A percentile compares a stretch with the other conserved stretches of the same genome.
phyloP scores from a whole-genome alignment of 805 yeast species.

The Candida jianshihensis region DNA sequence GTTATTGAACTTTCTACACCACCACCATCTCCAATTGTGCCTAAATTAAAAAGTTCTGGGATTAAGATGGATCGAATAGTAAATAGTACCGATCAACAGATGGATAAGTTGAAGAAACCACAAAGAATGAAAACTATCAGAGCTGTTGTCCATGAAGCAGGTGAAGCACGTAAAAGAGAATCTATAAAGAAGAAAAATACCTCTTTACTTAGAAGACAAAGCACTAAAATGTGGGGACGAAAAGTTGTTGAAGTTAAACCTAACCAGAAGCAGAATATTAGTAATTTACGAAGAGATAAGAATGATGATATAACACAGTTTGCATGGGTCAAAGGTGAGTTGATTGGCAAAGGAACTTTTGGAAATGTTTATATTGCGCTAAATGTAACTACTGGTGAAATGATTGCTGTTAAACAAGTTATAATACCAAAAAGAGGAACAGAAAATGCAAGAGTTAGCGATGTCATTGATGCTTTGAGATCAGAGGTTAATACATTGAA shows the following conservation, averaged over 20 bases:
- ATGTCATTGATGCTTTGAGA: slow-evolving; percentile 72
- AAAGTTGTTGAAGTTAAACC: slow-evolving; percentile 86
- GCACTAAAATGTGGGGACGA: slow-evolving; percentile 98
- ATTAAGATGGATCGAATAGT: slow-evolving; percentile 15
- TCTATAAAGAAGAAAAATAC: slow-evolving; percentile 15
- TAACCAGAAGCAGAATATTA: slow-evolving; percentile 52
- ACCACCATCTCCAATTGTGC: slow-evolving; percentile 46
- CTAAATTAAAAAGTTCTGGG: too few relatives aligned
- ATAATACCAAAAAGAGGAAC: slow-evolving; percentile 42
- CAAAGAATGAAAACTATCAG: slow-evolving; percentile 85
- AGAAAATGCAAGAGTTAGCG: slow-evolving; percentile 39
- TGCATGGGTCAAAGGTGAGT: slow-evolving; percentile 97
- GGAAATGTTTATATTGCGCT: slow-evolving; percentile 90
- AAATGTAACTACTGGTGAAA: slow-evolving; percentile 94
- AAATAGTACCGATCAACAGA: slow-evolving; percentile 11
- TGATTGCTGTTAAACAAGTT: slow-evolving; percentile 98
- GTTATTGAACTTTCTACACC: slow-evolving; percentile 68
- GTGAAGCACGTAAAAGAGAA: slow-evolving; percentile 45
- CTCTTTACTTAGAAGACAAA: slow-evolving; percentile 54
- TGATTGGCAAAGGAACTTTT: slow-evolving; percentile 94
- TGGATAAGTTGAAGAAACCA: slow-evolving; percentile 24
- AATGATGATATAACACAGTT: slow-evolving; percentile 74
- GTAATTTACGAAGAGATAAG: slow-evolving; percentile 49
- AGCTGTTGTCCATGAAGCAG: slow-evolving; percentile 88
- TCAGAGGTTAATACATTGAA: slow-evolving; percentile 92